Evolutionary conservation across 2,329 filamentous ascomycete genomes (phyloP).

Genomic region (Colletotrichum plurivorum): DNA sequence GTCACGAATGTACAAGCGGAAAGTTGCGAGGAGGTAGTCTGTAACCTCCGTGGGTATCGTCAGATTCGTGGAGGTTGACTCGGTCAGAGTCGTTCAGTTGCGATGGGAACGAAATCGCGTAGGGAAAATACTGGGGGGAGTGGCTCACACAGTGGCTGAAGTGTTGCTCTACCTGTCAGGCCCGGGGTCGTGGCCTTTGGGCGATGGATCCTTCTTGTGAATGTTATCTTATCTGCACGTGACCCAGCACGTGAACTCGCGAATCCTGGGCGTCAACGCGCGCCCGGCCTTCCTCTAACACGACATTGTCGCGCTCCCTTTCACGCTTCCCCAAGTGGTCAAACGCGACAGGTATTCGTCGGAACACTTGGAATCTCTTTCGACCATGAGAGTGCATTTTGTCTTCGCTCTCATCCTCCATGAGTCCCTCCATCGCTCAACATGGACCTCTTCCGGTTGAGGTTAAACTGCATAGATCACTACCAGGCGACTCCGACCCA

Average conservation of each 20-base stretch:
- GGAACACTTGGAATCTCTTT: neutral
- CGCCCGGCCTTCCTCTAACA: constrained; percentile 22
- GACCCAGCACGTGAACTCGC: constrained; percentile 47
- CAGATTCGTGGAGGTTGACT: no score
- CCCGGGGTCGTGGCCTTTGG: no score
- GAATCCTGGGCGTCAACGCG: constrained; percentile 20
- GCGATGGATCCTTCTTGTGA: neutral
- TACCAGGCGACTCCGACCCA: constrained; percentile 86
- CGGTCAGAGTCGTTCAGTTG: neutral
- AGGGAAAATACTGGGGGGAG: no score
- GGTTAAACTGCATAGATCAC: constrained; percentile 95
- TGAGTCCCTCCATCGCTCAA: constrained; percentile 18
- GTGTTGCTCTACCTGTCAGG: no score
- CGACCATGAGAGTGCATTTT: constrained; percentile 8
- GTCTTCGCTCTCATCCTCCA: constrained; percentile 13
- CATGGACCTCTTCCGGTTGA: constrained; percentile 86
- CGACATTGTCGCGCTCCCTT: constrained; percentile 24
- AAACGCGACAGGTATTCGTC: constrained; percentile 6
- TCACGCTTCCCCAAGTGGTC: constrained; percentile 1
- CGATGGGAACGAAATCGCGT: neutral
- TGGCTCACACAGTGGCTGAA: no score
- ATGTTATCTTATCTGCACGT: constrained; percentile 46
- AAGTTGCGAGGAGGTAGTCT: neutral
- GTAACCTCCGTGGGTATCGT: neutral
- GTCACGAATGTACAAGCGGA: neutral